These are phyloP conservation scores for Colletotrichum melonis DNA, from an alignment of 2,329 filamentous ascomycete species.

Conservation along the genomic window DNA sequence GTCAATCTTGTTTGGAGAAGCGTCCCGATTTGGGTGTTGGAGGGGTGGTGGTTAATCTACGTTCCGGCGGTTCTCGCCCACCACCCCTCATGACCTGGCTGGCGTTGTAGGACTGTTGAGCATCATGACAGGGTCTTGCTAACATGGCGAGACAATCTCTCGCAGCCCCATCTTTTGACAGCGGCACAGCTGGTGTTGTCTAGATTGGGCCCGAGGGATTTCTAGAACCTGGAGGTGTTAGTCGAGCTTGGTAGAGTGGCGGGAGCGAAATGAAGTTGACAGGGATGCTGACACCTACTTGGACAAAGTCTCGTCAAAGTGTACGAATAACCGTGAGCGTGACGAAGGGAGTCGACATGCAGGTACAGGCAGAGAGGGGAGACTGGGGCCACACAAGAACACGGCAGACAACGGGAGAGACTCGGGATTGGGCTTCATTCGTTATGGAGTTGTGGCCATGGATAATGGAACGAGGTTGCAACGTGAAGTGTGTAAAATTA, in stretches of 20 bases:
- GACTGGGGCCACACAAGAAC: neutral
- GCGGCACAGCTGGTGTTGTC: neutral
- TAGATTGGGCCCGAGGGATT: neutral
- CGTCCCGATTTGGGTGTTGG: neutral
- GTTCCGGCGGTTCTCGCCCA: neutral
- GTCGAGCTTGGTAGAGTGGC: neutral
- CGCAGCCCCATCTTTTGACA: neutral
- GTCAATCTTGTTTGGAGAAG: conserved; percentile 1
- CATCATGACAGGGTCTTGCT: neutral
- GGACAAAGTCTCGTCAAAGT: neutral
- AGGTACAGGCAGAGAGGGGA: neutral
- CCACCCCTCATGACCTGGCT: neutral
- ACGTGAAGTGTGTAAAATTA: neutral
- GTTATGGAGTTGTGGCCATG: neutral
- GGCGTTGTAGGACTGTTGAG: neutral
- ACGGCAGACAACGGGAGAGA: neutral
- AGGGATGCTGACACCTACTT: neutral
- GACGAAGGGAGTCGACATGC: neutral
- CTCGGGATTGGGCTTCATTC: neutral
- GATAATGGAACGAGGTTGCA: neutral
- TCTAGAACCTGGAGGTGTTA: neutral
- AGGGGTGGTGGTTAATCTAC: conserved; percentile 11
- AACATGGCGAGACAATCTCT: neutral
- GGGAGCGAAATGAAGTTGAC: neutral
- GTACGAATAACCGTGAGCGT: neutral